A percentile compares a stretch with the other conserved stretches of the same genome.
Evolutionary conservation across 345 rosid species (phyloP).

Genomic region (Boechera retrofracta): DNA sequence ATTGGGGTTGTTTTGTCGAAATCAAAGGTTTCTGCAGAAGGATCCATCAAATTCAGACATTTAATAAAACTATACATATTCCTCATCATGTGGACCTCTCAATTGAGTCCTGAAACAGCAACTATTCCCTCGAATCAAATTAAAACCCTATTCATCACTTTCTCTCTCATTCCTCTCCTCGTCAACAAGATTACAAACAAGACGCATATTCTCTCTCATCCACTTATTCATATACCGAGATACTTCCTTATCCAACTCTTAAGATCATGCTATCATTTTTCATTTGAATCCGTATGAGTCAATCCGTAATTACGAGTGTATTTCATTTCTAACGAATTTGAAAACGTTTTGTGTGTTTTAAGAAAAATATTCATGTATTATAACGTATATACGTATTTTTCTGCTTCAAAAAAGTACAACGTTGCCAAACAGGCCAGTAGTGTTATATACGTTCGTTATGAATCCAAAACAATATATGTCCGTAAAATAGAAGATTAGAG

Average conservation of each 20-base stretch:
- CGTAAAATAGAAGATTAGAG: too few species aligned
- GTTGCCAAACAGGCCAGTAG: too few species aligned
- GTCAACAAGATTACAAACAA: slow-evolving; percentile 37
- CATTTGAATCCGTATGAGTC: background rate
- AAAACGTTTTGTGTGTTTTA: background rate
- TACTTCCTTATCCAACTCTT: slow-evolving; percentile 37
- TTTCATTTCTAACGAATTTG: background rate
- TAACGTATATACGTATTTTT: background rate
- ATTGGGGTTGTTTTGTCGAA: slow-evolving; percentile 41
- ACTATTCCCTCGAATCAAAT: slow-evolving; percentile 35
- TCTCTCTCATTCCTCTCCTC: slow-evolving; percentile 39
- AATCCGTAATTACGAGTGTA: background rate
- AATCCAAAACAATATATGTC: too few species aligned
- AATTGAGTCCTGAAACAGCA: slow-evolving; percentile 43
- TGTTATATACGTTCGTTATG: too few species aligned
- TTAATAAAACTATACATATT: slow-evolving; percentile 31
- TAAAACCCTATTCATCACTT: slow-evolving; percentile 39
- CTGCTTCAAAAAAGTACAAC: too few species aligned
- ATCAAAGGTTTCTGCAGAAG: slow-evolving; percentile 41
- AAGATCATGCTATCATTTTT: background rate
- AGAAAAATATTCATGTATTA: background rate
- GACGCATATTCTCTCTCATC: slow-evolving; percentile 40
- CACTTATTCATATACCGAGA: slow-evolving; percentile 39
- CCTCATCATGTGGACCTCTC: slow-evolving; percentile 44
- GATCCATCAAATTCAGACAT: slow-evolving; percentile 40